A percentile compares a stretch with the other conserved stretches of the same genome.
phyloP scores from a whole-genome alignment of 257 asterid species.

The Handroanthus guayacan region DNA sequence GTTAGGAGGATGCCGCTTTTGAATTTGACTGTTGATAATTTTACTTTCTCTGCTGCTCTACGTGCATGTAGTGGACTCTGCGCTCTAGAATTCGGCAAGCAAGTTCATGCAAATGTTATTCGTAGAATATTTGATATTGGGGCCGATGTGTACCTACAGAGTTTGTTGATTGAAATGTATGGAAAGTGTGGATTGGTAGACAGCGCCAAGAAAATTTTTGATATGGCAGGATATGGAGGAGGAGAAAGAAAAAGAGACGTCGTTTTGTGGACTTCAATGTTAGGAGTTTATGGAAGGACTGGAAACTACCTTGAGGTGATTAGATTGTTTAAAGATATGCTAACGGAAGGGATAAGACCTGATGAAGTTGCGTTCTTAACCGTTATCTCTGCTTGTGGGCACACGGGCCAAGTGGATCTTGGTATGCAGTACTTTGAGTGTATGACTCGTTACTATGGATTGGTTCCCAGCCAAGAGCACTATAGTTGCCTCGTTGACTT shows the following conservation, averaged over 20 bases:
- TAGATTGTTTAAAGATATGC: slow-evolving; percentile 62
- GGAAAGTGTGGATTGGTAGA: slow-evolving; percentile 78
- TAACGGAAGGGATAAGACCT: slow-evolving; percentile 67
- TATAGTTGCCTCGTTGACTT: slow-evolving; percentile 81
- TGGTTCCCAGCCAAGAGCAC: slow-evolving; percentile 72
- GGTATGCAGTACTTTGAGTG: slow-evolving; percentile 73
- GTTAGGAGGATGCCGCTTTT: slow-evolving; percentile 54
- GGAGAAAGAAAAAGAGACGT: slow-evolving; percentile 55
- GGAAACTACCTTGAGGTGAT: slow-evolving; percentile 68
- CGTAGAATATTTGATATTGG: slow-evolving; percentile 49
- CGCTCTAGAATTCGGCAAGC: slow-evolving; percentile 64
- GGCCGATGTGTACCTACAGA: slow-evolving; percentile 66
- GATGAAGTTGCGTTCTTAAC: slow-evolving; percentile 81
- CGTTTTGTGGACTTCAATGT: slow-evolving; percentile 85
- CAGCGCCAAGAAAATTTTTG: slow-evolving; percentile 63
- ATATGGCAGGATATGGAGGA: slow-evolving; percentile 52
- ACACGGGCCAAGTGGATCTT: slow-evolving; percentile 83
- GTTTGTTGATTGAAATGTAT: slow-evolving; percentile 84
- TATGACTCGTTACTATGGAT: slow-evolving; percentile 60
- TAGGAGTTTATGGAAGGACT: slow-evolving; percentile 69
- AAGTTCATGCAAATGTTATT: slow-evolving; percentile 62
- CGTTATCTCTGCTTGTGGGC: slow-evolving; percentile 82
- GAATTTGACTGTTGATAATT: slow-evolving; percentile 55
- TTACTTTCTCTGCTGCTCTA: slow-evolving; percentile 69
- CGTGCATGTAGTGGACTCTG: slow-evolving; percentile 69